Base-by-base conservation (phyloP, 2,329 filamentous ascomycete species). In the Beauveria medogensis region DNA sequence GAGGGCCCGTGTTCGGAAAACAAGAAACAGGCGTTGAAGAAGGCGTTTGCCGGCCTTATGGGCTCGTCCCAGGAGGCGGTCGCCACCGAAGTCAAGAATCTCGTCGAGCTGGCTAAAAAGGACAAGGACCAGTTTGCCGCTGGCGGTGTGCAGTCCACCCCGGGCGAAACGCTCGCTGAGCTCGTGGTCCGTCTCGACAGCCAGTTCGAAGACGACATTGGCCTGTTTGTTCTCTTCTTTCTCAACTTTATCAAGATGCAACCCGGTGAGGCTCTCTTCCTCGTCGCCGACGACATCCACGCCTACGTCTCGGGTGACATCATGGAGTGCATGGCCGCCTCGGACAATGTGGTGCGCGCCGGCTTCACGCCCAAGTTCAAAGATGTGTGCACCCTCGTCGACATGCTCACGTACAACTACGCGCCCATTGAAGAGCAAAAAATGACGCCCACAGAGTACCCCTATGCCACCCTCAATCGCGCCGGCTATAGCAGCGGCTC, bases 281-380 rank as follows among this genome's bases (percentile, higher is more conserved):
- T 99, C 41, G 91, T 91, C 69, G 94, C 94, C 7, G 93, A 99
- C 70, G 94, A 97, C 70, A 97, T 97, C 68, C 94, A 99, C 73
- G 94, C 94, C 54, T 99, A 99, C 74, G 77, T 95, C 48, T 91
- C 88, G 3, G 91, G 91, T 63, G 93, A 99, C 70, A 96, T 99
- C 67, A 92, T 99, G 72, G 94, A 99, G 76, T 99, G 94, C 80
- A 99, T 99, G 94, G 94, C 94, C 0, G 89, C 91, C 9, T 96
- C 91, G n/a, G 94, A 99, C 81, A 99, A 99, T 67, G 94, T 99
- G 41, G 92, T 99, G 56, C 91, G 94, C 60, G 94, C 94, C 0
- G 94, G 94, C 48, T 94, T 99, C 75, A 99, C 94, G 0, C 94
- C 94, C 60, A 99, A 99, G 73, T 99, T 96, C 82, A 97, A 97